These are phyloP conservation scores for Collybia mongolica DNA, from an alignment of 768 basidiomycete genomes.

Conservation along the genomic window DNA sequence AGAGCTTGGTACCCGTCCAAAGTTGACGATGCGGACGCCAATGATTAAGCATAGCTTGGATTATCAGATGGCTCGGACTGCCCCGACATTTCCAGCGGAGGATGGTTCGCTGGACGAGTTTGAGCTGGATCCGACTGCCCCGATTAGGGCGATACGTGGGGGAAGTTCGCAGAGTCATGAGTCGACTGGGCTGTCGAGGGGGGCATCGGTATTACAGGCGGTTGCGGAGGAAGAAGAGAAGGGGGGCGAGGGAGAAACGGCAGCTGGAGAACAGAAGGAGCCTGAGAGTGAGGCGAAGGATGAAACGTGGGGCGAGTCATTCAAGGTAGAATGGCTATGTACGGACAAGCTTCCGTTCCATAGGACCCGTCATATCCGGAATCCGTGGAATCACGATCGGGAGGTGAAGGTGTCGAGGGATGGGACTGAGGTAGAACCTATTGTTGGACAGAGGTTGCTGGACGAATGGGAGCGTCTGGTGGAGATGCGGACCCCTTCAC, in stretches of 20 bases:
- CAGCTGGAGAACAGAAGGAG: conserved; percentile 7
- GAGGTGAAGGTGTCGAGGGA: conserved; percentile 84
- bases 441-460: conserved; percentile 62
- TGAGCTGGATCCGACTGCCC: conserved; percentile 39
- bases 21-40: conserved; percentile 23
- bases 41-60: conserved; percentile 31
- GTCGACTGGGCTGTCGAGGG: background rate
- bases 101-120: conserved; percentile 18
- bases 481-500: conserved; percentile 7
- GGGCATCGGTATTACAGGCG: conserved; percentile 13
- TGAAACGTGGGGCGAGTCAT: conserved; percentile 70
- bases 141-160: conserved; percentile 30
- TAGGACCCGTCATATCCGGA: conserved; percentile 76
- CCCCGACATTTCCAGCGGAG: background rate
- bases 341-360: conserved; percentile 72
- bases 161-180: conserved; percentile 2
- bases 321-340: conserved; percentile 81
- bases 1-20: conserved; percentile 38
- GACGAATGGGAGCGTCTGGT: conserved; percentile 61
- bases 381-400: conserved; percentile 89
- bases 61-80: conserved; percentile 5
- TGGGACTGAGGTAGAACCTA: conserved; percentile 90
- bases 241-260: conserved; percentile 23
- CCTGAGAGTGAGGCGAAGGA: conserved; percentile 15
- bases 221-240: conserved; percentile 26